These are phyloP conservation scores for Camellia japonica DNA, from an alignment of 148 eudicot genomes.

Conservation along the genomic window DNA sequence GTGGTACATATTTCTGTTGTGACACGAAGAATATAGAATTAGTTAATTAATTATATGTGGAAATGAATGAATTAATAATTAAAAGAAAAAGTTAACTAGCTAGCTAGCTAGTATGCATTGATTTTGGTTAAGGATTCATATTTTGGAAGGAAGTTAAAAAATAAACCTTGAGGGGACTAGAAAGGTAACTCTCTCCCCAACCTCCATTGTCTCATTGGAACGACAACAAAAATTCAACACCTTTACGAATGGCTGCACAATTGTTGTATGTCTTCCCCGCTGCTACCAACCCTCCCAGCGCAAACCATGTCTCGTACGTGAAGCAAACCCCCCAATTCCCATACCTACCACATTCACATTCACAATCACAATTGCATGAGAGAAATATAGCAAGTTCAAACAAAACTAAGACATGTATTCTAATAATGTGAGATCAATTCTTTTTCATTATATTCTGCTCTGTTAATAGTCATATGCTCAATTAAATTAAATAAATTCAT, in stretches of 20 bases:
- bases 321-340: constrained; percentile 62
- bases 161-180: constrained; percentile 40
- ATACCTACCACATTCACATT: constrained; percentile 28
- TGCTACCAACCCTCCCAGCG: constrained; percentile 42
- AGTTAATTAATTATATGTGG: too few relatives aligned
- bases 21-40: not conserved
- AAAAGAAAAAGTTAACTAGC: too few relatives aligned
- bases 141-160: too few relatives aligned
- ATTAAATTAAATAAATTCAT: too few relatives aligned
- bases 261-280: constrained; percentile 43
- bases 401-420: too few relatives aligned
- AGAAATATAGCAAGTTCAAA: too few relatives aligned
- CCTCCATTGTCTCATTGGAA: constrained; percentile 40
- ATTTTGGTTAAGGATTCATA: not conserved
- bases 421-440: too few relatives aligned
- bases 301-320: constrained; percentile 53
- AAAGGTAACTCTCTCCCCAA: constrained; percentile 58
- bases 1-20: constrained; percentile 32
- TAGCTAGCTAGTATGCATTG: too few relatives aligned
- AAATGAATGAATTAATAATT: too few relatives aligned
- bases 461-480: too few relatives aligned
- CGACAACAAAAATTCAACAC: constrained; percentile 31
- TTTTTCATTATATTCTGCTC: too few relatives aligned
- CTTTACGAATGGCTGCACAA: constrained; percentile 32
- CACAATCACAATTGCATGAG: not conserved